Conservation (phyloP, 768 basidiomycete species). For the Hysterangium stoloniferum region DNA sequence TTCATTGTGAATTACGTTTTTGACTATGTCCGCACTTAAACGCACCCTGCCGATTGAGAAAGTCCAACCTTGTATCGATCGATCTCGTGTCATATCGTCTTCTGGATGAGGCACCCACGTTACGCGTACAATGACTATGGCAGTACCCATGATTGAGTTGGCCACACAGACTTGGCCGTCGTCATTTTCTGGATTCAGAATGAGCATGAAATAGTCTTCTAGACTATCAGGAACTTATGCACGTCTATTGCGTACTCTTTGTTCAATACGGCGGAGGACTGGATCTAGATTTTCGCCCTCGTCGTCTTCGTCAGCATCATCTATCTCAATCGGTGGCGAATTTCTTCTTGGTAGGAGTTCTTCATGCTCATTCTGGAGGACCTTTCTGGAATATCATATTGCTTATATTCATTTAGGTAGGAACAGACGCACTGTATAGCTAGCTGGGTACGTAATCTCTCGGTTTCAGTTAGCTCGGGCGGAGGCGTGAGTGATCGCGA, state of each 20-base stretch:
- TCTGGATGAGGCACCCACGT: constrained; percentile 62
- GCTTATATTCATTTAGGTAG: not conserved
- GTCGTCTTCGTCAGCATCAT: constrained; percentile 39
- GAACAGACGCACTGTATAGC: constrained; percentile 47
- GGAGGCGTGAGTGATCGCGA: constrained; percentile 75
- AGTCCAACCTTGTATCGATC: constrained; percentile 30
- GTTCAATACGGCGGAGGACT: constrained; percentile 1
- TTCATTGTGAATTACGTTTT: not conserved
- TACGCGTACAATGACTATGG: constrained; percentile 44
- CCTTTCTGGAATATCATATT: no score
- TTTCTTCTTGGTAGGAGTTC: constrained; percentile 4
- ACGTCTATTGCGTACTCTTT: not conserved
- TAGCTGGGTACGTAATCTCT: constrained; percentile 48
- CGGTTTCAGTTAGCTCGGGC: constrained; percentile 46
- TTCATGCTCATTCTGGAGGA: not conserved
- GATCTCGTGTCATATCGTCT: constrained; percentile 28
- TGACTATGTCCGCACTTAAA: not conserved
- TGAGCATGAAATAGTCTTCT: constrained; percentile 55
- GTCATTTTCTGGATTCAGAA: constrained; percentile 43
- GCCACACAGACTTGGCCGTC: no score
- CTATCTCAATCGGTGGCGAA: constrained; percentile 32
- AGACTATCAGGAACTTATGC: not conserved
- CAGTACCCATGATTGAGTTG: constrained; percentile 25
- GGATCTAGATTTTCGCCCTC: constrained; percentile 17
- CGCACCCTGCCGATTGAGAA: constrained; percentile 56